phyloP scores from a whole-genome alignment of 202 grass and related monocot species.

The Tripidium arundinaceum region DNA sequence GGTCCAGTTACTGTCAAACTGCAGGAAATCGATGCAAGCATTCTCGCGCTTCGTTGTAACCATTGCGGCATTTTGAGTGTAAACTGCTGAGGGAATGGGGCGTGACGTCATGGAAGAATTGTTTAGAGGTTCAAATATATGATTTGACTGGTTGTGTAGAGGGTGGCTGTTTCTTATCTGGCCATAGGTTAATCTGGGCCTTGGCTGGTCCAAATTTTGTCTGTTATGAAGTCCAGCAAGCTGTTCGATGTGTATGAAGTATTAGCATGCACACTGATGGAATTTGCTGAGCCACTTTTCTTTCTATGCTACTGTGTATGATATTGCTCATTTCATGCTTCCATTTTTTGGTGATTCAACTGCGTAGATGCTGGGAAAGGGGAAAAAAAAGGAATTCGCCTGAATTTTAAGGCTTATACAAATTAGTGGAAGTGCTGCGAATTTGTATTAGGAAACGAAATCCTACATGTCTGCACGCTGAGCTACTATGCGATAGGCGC shows the following conservation, averaged over 20 bases:
- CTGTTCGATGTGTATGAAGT: background rate
- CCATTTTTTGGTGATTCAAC: background rate
- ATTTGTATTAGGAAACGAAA: background rate
- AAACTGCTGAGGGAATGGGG: background rate
- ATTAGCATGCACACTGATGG: background rate
- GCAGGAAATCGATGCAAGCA: background rate
- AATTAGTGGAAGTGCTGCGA: background rate
- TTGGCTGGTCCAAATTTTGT: conserved; percentile 16
- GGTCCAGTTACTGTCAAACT: background rate
- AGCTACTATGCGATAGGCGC: no score
- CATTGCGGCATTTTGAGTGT: conserved; percentile 11
- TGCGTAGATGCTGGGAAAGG: background rate
- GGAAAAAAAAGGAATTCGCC: background rate
- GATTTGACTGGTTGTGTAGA: background rate
- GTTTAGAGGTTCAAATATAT: background rate
- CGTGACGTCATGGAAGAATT: background rate
- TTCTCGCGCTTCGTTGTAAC: background rate
- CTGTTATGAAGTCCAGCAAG: no score
- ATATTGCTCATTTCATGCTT: background rate
- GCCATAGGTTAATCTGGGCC: background rate
- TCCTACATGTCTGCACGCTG: background rate
- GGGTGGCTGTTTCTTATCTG: background rate
- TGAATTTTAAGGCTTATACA: background rate
- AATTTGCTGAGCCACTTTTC: background rate
- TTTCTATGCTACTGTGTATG: background rate